Evolutionary conservation across 495 filamentous ascomycete species (phyloP), one percentile per base, ranked within the genome.

Genomic region (Parmelia sp.): DNA sequence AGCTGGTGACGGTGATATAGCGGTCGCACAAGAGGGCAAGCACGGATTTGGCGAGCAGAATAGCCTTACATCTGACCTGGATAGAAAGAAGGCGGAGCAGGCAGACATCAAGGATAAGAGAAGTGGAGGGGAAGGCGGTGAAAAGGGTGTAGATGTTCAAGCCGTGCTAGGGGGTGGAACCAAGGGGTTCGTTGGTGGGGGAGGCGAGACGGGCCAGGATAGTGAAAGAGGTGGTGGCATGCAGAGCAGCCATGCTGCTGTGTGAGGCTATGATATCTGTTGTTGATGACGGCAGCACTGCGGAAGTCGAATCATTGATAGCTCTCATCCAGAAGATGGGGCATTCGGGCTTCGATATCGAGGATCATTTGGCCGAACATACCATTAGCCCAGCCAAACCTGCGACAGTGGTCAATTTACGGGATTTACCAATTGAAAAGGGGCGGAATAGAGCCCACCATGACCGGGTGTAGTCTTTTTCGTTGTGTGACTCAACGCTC

Each of bases 361-460:
- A 88, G 70, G 44, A 89, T 80, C 77, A 84, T 81, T 71, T 87
- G 81, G 19, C 85, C 86, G 71, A 88, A 88, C 59, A 89, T 74
- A 21, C 86, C 85, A 69, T 89, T 88, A 12, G 84, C 85, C 86
- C 86, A 88, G 1, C 83, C 84, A 65, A 88, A 88, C 82, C 83
- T 83, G 61, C 21, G 45, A 12, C n/a, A 60, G 35, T 27, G 57
- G 58, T 68, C 47, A 68, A 33, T 37, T 27, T 12, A 29, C 15
- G 56, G 27, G 25, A 1, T 21, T 25, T n/a, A 31, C 27, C 36
- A 42, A 45, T 31, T 31, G 12, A 53, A 51, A 17, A 55, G 27
- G 29, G 7, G 5, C 51, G 17, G 40, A 37, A 39, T 42, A n/a
- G 21, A 25, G 60, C 71, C 66, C 62, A 82, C 85, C 86, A 88